A percentile compares a stretch with the other conserved stretches of the same genome.
Conservation (phyloP, 2,329 filamentous ascomycete genomes). For the Cladosporium sp. region DNA sequence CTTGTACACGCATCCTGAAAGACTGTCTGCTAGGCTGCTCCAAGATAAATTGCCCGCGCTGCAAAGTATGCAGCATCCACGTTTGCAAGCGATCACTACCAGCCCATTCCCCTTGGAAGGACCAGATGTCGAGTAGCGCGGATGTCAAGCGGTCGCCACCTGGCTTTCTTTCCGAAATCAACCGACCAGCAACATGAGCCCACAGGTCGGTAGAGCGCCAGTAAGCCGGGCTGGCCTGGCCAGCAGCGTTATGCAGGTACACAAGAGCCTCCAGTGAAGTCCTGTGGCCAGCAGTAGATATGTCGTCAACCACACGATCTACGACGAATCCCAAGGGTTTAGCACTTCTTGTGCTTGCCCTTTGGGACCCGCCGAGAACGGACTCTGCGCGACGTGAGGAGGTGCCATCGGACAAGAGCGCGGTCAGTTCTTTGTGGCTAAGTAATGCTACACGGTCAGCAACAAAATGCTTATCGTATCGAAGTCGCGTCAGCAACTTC, state of each 20-base stretch:
- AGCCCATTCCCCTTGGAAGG: constrained; percentile 81
- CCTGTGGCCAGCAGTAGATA: constrained; percentile 21
- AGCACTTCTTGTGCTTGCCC: constrained; percentile 42
- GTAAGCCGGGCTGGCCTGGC: constrained; percentile 32
- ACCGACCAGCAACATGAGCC: constrained; percentile 78
- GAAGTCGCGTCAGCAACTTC: constrained; percentile 73
- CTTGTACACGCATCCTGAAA: constrained; percentile 63
- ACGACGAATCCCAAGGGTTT: constrained; percentile 25
- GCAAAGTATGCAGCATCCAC: constrained; percentile 90
- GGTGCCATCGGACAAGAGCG: constrained; percentile 73
- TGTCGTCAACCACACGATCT: constrained; percentile 25
- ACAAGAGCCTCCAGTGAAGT: constrained; percentile 28
- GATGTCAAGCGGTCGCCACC: constrained; percentile 77
- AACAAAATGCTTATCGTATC: constrained; percentile 83
- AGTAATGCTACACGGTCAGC: constrained; percentile 75
- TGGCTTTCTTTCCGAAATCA: constrained; percentile 73
- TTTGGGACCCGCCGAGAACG: constrained; percentile 60
- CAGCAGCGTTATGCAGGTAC: constrained; percentile 8
- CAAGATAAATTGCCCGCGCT: constrained; percentile 85
- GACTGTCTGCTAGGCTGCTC: constrained; percentile 77
- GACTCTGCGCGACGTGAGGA: constrained; percentile 78
- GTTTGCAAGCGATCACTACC: constrained; percentile 86
- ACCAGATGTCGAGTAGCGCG: constrained; percentile 82
- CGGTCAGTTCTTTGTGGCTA: constrained; percentile 69
- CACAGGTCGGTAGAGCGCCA: constrained; percentile 80